Base-by-base conservation (phyloP, 2,329 filamentous ascomycete genomes). In the Colletotrichum sp. region DNA sequence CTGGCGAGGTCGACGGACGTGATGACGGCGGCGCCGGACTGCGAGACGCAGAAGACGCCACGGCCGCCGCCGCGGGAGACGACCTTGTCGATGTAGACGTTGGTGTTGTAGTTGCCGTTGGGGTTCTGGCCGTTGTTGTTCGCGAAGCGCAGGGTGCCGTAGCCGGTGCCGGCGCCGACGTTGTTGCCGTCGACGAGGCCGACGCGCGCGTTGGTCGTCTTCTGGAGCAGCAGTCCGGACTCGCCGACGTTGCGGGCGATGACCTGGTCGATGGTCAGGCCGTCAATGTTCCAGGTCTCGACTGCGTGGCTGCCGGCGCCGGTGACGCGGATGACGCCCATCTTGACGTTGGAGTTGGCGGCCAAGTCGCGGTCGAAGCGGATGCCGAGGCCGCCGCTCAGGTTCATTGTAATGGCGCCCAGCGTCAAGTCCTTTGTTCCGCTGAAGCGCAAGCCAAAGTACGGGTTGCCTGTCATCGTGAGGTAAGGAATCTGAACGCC, bases 201-300 rank as follows among this genome's bases (percentile, higher is more conserved):
- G 28, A 92, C 88, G 5, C 82, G 79, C 0, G 88, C 89, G 75
- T 92, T 90, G 7, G 82, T 87, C 0, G 89, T 89, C 55, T 85
- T 87, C 71, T 92, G 90, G 34, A 92, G 81, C 18, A 92, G 84
- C n/a, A 92, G 78, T 0, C 90, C 90, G n/a, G 83, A 90, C 81
- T 92, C 90, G 57, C 89, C 90, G 4, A 90, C 87, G 75, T 92
- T 83, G 10, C 84, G 84, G 2, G 90, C 90, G 44, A 91, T 88
- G 57, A 92, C 90, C 21, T 84, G 82, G 78, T 86, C 85, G 78
- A 92, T 89, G 1, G 81, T 84, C 4, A 92, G 85, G 13, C 88
- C 87, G 77, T 91, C 87, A 57, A 92, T 91, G 81, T 92, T 92
- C 89, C 89, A 92, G 0, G 88, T 90, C 82, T 92, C 90, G 39